phyloP scores from a whole-genome alignment of 345 rosid genomes.

The Lepidium didymum region DNA sequence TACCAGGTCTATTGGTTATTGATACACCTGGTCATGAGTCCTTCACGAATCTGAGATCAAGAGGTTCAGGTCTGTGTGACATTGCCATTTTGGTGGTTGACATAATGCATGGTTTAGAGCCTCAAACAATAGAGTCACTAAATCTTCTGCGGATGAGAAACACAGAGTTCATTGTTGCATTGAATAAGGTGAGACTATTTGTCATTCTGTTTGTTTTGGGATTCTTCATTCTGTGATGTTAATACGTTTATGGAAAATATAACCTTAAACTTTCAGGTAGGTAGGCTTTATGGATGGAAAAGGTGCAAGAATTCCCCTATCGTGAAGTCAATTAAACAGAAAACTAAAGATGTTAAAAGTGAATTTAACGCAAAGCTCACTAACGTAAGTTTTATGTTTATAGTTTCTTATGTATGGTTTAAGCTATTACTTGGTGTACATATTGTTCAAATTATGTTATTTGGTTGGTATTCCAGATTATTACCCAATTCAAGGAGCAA shows the following conservation, averaged over 20 bases:
- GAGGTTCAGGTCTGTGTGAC: slow-evolving; percentile 95
- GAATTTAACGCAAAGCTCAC: no score
- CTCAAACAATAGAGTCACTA: slow-evolving; percentile 88
- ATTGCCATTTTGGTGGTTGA: slow-evolving; percentile 96
- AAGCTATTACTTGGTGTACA: no score
- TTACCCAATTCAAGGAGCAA: no score
- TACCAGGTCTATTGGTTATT: slow-evolving; percentile 94
- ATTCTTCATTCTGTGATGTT: background rate
- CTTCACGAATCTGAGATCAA: slow-evolving; percentile 76
- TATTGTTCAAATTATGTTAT: no score
- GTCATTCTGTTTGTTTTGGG: background rate
- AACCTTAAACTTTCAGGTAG: no score
- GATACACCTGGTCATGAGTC: slow-evolving; percentile 98
- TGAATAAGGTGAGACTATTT: slow-evolving; percentile 67
- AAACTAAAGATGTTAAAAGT: no score
- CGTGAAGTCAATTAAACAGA: no score
- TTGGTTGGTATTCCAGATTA: no score
- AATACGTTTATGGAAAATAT: background rate
- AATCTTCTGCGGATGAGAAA: slow-evolving; percentile 79
- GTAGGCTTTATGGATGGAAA: no score
- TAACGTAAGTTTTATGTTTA: no score
- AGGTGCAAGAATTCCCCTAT: no score
- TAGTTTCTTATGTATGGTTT: no score
- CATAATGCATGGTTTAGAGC: slow-evolving; percentile 90
- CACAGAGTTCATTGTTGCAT: slow-evolving; percentile 84